Base-by-base conservation (phyloP, 345 rosid species). In the Bretschneidera sinensis region DNA sequence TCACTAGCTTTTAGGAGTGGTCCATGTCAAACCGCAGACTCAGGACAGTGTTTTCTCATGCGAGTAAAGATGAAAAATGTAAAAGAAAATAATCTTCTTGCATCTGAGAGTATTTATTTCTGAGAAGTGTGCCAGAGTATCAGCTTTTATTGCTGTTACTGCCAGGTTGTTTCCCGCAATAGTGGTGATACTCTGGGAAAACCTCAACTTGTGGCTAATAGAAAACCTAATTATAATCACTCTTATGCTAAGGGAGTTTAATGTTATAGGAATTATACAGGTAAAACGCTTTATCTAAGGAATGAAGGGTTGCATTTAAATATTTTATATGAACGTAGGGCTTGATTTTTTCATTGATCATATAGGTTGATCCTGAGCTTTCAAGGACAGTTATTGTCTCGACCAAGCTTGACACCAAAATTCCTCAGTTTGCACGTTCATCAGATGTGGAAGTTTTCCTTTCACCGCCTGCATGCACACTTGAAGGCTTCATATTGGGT, bases 281-380 rank as follows among this genome's bases (percentile, higher is more conserved):
- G 16, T 54, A 35, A 21, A 21, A 1, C 34, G n/a, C n/a, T n/a
- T 43, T 13, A 21, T 53, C 20, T 13, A 17, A 21, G 39, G 25
- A 52, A 48, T 55, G 56, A 48, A n/a, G 17, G 16, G 22, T 17
- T 48, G 52, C 10, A 14, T 24, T 60, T 13, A 48, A 39, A 39
- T 39, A 55, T 54, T 25, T 54, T 24, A 15, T 24, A 9, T 23
- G 35, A 18, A 61, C 48, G 24, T 61, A 16, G 55, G 24, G 52
- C 59, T 74, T 62, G 56, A 51, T 55, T 59, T 49, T 72, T 54
- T 39, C 24, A 9, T 65, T 70, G 66, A 18, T 66, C 51, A 48
- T 73, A 63, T 81, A 88, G 98, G 77, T 92, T 69, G 98, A 92
- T 86, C 98, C 95, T 35, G 98, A 92, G 72, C 95, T 92, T 64